These are phyloP conservation scores for Saussurea involucrata DNA, from an alignment of 129 eudicot genomes.

Conservation along the genomic window DNA sequence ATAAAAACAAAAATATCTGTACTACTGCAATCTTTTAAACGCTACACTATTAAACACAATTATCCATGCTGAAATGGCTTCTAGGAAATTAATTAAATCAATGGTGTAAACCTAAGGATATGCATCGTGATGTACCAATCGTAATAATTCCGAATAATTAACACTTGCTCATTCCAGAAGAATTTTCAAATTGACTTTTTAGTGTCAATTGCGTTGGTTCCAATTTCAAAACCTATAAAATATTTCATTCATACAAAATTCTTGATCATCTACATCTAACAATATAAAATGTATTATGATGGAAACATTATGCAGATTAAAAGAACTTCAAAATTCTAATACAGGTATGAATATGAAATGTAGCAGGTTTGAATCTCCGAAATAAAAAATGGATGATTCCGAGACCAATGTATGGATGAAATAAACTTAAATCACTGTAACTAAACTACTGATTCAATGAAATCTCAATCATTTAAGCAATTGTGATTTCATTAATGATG, in stretches of 20 bases:
- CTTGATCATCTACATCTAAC: neutral
- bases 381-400: neutral
- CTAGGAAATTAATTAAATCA: neutral
- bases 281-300: neutral
- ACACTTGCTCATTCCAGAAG: too few species aligned
- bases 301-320: neutral
- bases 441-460: neutral
- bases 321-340: neutral
- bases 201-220: neutral
- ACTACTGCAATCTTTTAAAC: neutral
- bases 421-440: slow-evolving; percentile 5
- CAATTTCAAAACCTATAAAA: neutral
- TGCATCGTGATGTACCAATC: neutral
- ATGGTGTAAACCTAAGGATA: neutral
- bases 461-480: neutral
- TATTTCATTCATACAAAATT: neutral
- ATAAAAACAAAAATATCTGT: neutral
- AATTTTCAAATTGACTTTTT: neutral
- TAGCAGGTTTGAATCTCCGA: neutral
- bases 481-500: neutral
- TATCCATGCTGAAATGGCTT: neutral
- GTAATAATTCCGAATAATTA: neutral
- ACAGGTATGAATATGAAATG: neutral
- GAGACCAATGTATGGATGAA: neutral
- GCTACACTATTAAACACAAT: neutral